phyloP scores from a whole-genome alignment of 2,329 filamentous ascomycete genomes.

The Tolypocladium sp. region DNA sequence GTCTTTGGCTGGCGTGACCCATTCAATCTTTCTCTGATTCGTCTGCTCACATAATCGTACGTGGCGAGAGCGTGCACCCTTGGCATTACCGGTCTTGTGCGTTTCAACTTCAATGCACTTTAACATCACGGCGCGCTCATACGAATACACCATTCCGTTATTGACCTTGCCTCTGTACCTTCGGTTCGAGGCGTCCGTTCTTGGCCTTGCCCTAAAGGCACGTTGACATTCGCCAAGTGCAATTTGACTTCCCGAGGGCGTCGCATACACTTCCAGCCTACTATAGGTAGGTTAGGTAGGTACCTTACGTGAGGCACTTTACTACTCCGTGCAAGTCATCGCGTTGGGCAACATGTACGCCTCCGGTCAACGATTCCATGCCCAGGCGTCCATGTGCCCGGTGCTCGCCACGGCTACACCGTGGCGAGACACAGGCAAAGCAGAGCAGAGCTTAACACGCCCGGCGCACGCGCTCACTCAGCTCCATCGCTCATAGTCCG shows the following conservation, averaged over 20 bases:
- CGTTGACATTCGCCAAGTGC: neutral
- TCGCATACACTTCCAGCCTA: neutral
- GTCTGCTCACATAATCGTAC: no score
- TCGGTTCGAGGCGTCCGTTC: neutral
- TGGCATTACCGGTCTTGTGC: no score
- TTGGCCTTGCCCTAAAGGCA: neutral
- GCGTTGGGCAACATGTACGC: neutral
- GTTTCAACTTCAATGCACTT: neutral
- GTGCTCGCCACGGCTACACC: neutral
- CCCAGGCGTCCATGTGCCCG: neutral
- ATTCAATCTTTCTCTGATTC: no score
- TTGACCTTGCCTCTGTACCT: neutral
- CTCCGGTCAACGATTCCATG: neutral
- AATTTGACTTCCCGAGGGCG: neutral
- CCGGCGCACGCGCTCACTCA: neutral
- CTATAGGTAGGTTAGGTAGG: no score
- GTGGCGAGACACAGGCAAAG: neutral
- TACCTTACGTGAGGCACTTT: neutral
- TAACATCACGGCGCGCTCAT: neutral
- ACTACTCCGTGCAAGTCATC: no score
- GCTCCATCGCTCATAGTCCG: conserved; percentile 40
- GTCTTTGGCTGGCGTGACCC: no score
- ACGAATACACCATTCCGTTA: neutral
- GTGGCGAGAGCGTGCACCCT: no score
- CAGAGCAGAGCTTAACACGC: neutral